Evolutionary conservation across 352 stramenopile genomes (phyloP), one percentile per base, ranked within the genome.

Genomic region (Pythium oligandrum): DNA sequence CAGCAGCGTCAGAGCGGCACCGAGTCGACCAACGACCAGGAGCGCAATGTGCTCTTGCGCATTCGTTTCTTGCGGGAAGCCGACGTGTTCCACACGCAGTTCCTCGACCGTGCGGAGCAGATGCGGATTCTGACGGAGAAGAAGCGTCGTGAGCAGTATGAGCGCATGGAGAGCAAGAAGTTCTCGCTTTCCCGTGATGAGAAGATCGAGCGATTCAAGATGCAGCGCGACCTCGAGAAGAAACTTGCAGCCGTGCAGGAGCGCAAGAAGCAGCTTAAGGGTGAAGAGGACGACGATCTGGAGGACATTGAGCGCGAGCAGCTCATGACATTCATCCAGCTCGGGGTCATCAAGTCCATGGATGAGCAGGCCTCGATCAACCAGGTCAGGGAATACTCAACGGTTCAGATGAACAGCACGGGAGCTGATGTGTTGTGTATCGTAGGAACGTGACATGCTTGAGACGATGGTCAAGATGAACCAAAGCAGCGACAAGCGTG

Each of bases 381-480:
- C 50, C 78, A 87, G 68, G 70, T 80, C 35, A 3, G 43, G n/a
- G n/a, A 12, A 3, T 0, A 4, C n/a, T 34, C n/a, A 12, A 50
- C 8, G 45, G 7, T 35, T n/a, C 12, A 33, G 38, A 26, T 26
- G 17, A 26, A 26, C 17, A 26, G 17, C 17, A 26, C 17, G 17
- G 35, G 37, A 38, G 6, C 4, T 40, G 8, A 36, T 34, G 37
- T 34, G 32, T 17, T 59, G 44, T 1, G 39, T 53, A 17, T 44
- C 33, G 33, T 49, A 66, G 64, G 83, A 93, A 54, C 83, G 71
- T 9, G 79, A 88, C 32, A 91, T 93, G 80, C 71, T 93, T n/a
- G 83, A 93, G 64, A 89, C 69, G 31, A 93, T 93, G 80, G 53
- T 89, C 44, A 82, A 81, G 67, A 89, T 90, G 75, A 87, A 93